These are phyloP conservation scores for Nakaseomyces glabratus DNA, from an alignment of 1,139 yeast species.

Conservation along the genomic window DNA sequence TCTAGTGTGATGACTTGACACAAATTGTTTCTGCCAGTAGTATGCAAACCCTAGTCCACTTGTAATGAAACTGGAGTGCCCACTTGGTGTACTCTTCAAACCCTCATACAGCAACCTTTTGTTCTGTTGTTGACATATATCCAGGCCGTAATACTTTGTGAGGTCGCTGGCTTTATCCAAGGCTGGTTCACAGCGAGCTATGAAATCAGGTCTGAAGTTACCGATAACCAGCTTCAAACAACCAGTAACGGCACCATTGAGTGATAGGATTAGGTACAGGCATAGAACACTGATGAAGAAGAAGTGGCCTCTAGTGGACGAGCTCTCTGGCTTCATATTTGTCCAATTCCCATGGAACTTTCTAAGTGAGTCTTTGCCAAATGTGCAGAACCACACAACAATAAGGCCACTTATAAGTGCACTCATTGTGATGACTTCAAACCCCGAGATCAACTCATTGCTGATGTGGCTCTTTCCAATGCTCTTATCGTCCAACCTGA, in stretches of 20 bases:
- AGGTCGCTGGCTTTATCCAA: slow-evolving; percentile 7
- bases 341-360: slow-evolving; percentile 12
- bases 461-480: slow-evolving; percentile 18
- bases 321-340: slow-evolving; percentile 12
- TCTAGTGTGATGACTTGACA: slow-evolving; percentile 12
- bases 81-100: slow-evolving; percentile 28
- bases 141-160: slow-evolving; percentile 11
- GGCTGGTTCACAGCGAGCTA: slow-evolving; percentile 21
- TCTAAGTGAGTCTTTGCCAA: slow-evolving; percentile 13
- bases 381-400: slow-evolving; percentile 18
- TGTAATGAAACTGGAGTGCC: slow-evolving; percentile 26
- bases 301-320: slow-evolving; percentile 18
- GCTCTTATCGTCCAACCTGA: slow-evolving; percentile 14
- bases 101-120: slow-evolving; percentile 22
- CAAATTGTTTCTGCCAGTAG: slow-evolving; percentile 21
- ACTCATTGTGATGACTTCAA: slow-evolving; percentile 20
- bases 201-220: slow-evolving; percentile 27
- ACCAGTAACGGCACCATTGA: slow-evolving; percentile 24
- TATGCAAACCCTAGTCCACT: slow-evolving; percentile 23
- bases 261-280: slow-evolving; percentile 15
- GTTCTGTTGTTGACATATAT: slow-evolving; percentile 18
- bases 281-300: slow-evolving; percentile 20
- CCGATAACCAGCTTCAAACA: slow-evolving; percentile 22
- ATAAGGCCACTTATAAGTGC: slow-evolving; percentile 15
- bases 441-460: slow-evolving; percentile 20